Evolutionary conservation across 257 asterid species (phyloP).

Genomic region (Capsicum rhomboideum): DNA sequence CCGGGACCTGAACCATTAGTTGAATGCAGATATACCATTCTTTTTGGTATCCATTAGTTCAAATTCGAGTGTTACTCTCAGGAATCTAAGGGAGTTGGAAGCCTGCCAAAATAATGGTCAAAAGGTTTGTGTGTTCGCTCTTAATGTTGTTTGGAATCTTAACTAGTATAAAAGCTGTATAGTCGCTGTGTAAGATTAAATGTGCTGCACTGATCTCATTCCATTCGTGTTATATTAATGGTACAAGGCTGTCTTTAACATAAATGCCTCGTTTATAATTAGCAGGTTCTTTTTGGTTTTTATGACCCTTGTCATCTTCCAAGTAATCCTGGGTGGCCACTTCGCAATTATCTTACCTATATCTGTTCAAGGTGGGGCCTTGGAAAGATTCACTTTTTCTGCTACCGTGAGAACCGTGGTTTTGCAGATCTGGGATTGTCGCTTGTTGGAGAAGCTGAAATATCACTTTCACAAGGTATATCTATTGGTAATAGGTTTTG

Average conservation of each 20-base stretch:
- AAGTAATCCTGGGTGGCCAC: slow-evolving; percentile 93
- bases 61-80: slow-evolving; percentile 42
- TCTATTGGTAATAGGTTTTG: slow-evolving; percentile 1
- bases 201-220: not conserved
- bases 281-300: slow-evolving; percentile 82
- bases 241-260: not conserved
- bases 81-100: slow-evolving; percentile 61
- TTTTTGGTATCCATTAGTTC: slow-evolving; percentile 68
- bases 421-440: slow-evolving; percentile 75
- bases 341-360: slow-evolving; percentile 71
- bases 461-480: slow-evolving; percentile 67
- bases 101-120: slow-evolving; percentile 47
- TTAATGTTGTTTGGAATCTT: not conserved
- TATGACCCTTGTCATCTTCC: slow-evolving; percentile 87
- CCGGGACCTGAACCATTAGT: slow-evolving; percentile 7
- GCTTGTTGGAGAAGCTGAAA: slow-evolving; percentile 72
- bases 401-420: slow-evolving; percentile 91
- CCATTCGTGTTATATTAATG: not conserved
- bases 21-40: slow-evolving; percentile 66
- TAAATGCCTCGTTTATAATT: not conserved
- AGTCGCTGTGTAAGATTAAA: not conserved
- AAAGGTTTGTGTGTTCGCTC: slow-evolving; percentile 40
- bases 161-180: not conserved
- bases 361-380: slow-evolving; percentile 62
- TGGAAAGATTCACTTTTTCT: slow-evolving; percentile 51